Percentiles rank a stretch among this genome's conserved stretches.
Evolutionary conservation across 768 basidiomycete genomes (phyloP).

Genomic region (Tricholoma sp.): DNA sequence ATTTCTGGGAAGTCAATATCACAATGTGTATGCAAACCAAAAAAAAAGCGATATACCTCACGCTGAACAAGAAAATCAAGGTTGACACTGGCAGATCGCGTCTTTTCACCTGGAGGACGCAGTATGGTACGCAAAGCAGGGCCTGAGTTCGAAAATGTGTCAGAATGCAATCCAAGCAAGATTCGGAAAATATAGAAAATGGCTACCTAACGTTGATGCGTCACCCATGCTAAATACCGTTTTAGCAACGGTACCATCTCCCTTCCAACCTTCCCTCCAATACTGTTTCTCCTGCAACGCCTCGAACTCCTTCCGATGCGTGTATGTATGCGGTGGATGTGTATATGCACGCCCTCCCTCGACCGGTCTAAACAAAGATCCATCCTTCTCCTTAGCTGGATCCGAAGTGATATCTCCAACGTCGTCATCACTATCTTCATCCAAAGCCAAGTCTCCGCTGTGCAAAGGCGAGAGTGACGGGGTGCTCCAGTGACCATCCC

Average conservation of each 20-base stretch:
- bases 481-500: slow-evolving; percentile 51
- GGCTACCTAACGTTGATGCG: slow-evolving; percentile 66
- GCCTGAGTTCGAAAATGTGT: slow-evolving; percentile 3
- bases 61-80: slow-evolving; percentile 14
- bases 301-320: slow-evolving; percentile 56
- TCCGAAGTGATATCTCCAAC: neutral
- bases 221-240: slow-evolving; percentile 57
- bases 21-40: neutral
- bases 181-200: neutral
- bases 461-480: slow-evolving; percentile 65
- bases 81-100: neutral
- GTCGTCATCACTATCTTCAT: neutral
- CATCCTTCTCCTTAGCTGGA: neutral
- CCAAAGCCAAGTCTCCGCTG: slow-evolving; percentile 47
- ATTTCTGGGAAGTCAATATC: slow-evolving; percentile 37
- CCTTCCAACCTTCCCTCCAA: slow-evolving; percentile 66
- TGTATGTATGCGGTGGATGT: slow-evolving; percentile 30
- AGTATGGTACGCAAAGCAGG: slow-evolving; percentile 14
- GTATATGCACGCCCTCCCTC: slow-evolving; percentile 5
- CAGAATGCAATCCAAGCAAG: neutral
- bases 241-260: slow-evolving; percentile 33
- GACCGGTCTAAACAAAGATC: neutral
- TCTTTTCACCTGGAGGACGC: neutral
- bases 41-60: slow-evolving; percentile 7
- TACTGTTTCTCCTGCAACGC: slow-evolving; percentile 61